Conservation (phyloP, 257 asterid genomes). For the Solanum clarkiae region DNA sequence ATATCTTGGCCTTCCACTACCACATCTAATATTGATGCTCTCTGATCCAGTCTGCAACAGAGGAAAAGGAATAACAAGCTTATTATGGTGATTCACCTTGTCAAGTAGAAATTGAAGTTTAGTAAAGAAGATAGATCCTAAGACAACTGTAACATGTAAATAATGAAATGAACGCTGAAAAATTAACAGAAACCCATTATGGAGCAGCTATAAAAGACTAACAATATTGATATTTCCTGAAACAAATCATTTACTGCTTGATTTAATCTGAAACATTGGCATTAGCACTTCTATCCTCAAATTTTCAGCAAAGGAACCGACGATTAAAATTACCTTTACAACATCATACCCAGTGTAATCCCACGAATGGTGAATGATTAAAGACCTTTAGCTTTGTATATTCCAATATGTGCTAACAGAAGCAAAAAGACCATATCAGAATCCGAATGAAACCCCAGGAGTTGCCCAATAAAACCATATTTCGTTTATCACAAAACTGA, state of each 20-base stretch:
- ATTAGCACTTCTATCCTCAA: neutral
- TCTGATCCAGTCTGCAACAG: constrained; percentile 53
- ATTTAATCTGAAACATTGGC: neutral
- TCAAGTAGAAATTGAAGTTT: neutral
- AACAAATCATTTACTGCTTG: neutral
- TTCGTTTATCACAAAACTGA: neutral
- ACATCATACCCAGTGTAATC: neutral
- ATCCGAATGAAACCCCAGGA: neutral
- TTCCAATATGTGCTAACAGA: neutral
- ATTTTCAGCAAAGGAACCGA: neutral
- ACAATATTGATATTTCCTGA: neutral
- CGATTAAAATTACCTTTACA: neutral
- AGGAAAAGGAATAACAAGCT: neutral
- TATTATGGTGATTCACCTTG: neutral
- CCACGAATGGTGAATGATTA: neutral
- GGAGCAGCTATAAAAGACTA: neutral
- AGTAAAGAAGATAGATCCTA: neutral
- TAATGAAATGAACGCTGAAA: neutral
- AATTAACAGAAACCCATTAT: neutral
- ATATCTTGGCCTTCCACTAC: constrained; percentile 48
- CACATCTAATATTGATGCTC: constrained; percentile 32
- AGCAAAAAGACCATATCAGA: neutral
- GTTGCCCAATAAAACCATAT: neutral
- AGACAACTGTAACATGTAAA: neutral
- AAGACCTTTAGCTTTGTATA: neutral